Evolutionary conservation across 2,329 filamentous ascomycete genomes (phyloP).

Genomic region (Didymellaceae sp.): DNA sequence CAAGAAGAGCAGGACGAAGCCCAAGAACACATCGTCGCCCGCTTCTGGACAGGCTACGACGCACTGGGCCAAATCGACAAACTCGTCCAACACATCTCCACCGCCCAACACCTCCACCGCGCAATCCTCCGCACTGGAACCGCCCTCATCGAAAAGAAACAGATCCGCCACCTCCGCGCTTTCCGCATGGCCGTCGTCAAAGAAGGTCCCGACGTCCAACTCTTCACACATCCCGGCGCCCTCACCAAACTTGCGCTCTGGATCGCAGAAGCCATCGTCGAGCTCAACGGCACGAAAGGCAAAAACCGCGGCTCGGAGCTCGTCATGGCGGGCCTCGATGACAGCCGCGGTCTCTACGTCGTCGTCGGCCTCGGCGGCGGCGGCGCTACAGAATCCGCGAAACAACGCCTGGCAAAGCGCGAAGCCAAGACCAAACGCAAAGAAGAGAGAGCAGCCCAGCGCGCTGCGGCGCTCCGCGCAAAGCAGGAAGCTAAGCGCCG

Average conservation of each 20-base stretch:
- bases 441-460: slow-evolving; percentile 53
- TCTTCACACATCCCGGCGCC: slow-evolving; percentile 92
- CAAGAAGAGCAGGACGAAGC: slow-evolving; percentile 39
- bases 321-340: slow-evolving; percentile 88
- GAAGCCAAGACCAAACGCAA: slow-evolving; percentile 68
- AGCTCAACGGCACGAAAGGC: slow-evolving; percentile 79
- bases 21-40: slow-evolving; percentile 56
- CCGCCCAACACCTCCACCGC: slow-evolving; percentile 86
- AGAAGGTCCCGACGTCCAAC: slow-evolving; percentile 86
- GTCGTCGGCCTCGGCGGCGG: slow-evolving; percentile 93
- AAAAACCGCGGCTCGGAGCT: slow-evolving; percentile 78
- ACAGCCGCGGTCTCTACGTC: slow-evolving; percentile 84
- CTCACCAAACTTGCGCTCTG: slow-evolving; percentile 92
- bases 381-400: slow-evolving; percentile 67
- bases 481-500: slow-evolving; percentile 58
- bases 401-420: slow-evolving; percentile 69
- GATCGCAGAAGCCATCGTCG: slow-evolving; percentile 89
- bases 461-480: slow-evolving; percentile 67
- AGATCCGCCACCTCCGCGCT: slow-evolving; percentile 88
- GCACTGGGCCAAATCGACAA: slow-evolving; percentile 66
- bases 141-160: slow-evolving; percentile 87
- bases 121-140: slow-evolving; percentile 94
- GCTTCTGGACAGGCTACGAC: slow-evolving; percentile 67
- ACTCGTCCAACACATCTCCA: slow-evolving; percentile 76
- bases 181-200: slow-evolving; percentile 97